phyloP scores from a whole-genome alignment of 495 filamentous ascomycete genomes.

The Achaetomiella virescens region DNA sequence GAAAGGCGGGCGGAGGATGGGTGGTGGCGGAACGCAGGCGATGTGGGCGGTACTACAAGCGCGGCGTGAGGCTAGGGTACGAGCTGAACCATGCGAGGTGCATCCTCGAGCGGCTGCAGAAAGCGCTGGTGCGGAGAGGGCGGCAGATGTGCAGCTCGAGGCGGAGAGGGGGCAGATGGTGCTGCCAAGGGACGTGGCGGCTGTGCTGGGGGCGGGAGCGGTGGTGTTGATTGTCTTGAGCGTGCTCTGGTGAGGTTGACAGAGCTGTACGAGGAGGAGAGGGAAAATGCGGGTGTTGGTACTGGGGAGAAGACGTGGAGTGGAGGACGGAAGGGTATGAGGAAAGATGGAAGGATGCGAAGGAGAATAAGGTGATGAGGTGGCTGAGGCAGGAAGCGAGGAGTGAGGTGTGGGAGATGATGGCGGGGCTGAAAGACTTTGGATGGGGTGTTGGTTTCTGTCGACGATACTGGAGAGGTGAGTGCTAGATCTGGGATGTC shows the following conservation, averaged over 20 bases:
- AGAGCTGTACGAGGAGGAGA: not conserved
- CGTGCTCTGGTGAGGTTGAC: not conserved
- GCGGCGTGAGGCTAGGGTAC: not conserved
- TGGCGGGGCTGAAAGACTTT: slow-evolving; percentile 1
- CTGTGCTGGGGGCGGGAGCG: not conserved
- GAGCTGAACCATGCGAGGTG: not conserved
- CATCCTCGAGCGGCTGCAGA: not conserved
- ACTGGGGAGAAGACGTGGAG: not conserved
- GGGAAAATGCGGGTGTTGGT: too few species aligned
- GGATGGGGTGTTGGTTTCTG: not conserved
- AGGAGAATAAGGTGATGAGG: not conserved
- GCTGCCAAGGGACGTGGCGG: not conserved
- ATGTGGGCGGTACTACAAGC: not conserved
- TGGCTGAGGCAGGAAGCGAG: not conserved
- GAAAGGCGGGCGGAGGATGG: too few species aligned
- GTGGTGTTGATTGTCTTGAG: not conserved
- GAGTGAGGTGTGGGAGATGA: slow-evolving; percentile 1
- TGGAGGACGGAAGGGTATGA: not conserved
- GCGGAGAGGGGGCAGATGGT: not conserved
- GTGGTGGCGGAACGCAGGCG: too few species aligned
- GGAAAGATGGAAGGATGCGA: not conserved
- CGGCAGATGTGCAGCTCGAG: not conserved
- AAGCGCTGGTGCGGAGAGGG: not conserved
- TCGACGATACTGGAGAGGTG: not conserved
- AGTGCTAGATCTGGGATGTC: not conserved